These are phyloP conservation scores for Beverwykella pulmonaria DNA, from an alignment of 495 filamentous ascomycete genomes.

Conservation along the genomic window DNA sequence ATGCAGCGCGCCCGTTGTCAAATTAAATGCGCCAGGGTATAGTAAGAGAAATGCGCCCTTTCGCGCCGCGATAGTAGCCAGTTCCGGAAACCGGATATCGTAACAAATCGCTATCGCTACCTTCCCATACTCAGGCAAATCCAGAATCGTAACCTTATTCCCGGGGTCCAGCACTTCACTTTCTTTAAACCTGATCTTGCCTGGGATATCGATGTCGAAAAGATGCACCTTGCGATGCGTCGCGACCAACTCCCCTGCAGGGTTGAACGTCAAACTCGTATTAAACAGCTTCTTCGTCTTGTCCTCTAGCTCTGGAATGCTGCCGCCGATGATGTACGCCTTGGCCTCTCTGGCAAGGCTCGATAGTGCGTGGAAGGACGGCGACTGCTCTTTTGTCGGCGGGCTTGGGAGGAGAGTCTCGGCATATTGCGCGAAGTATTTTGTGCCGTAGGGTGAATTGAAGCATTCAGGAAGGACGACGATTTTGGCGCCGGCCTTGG, in stretches of 20 bases:
- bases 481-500: slow-evolving; percentile 69
- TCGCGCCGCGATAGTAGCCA: slow-evolving; percentile 86
- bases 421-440: slow-evolving; percentile 89
- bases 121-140: slow-evolving; percentile 81
- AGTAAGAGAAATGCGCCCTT: slow-evolving; percentile 79
- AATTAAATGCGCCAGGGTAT: slow-evolving; percentile 95
- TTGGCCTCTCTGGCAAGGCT: slow-evolving; percentile 72
- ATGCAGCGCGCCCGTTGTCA: slow-evolving; percentile 87
- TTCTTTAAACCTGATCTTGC: slow-evolving; percentile 88
- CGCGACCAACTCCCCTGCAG: slow-evolving; percentile 73
- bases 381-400: slow-evolving; percentile 67
- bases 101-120: slow-evolving; percentile 93
- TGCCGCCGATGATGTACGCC: slow-evolving; percentile 84
- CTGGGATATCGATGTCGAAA: slow-evolving; percentile 99
- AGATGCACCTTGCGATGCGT: slow-evolving; percentile 93
- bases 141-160: slow-evolving; percentile 75
- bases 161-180: slow-evolving; percentile 85
- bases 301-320: slow-evolving; percentile 72
- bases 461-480: slow-evolving; percentile 85
- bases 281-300: slow-evolving; percentile 68
- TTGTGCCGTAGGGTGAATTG: slow-evolving; percentile 93
- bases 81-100: slow-evolving; percentile 93
- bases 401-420: slow-evolving; percentile 82
- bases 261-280: slow-evolving; percentile 81
- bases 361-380: slow-evolving; percentile 82